Percentiles rank a stretch among this genome's conserved stretches.
These are phyloP conservation scores for Lonicera japonica DNA, from an alignment of 129 eudicot species.

Conservation along the genomic window DNA sequence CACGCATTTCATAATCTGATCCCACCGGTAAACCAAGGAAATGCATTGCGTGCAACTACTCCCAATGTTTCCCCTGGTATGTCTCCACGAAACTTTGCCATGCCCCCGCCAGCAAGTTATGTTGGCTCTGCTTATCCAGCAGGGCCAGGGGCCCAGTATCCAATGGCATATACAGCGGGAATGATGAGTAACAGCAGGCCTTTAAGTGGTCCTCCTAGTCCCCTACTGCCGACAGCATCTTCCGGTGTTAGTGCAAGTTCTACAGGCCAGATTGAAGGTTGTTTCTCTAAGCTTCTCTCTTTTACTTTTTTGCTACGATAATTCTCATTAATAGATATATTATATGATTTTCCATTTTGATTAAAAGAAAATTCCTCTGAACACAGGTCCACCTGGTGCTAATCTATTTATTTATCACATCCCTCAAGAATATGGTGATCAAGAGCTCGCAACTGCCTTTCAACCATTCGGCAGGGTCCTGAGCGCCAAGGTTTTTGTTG, in stretches of 20 bases:
- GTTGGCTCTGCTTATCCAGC: conserved; percentile 65
- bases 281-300: not conserved
- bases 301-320: no score
- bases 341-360: not conserved
- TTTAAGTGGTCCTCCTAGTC: conserved; percentile 68
- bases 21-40: conserved; percentile 48
- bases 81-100: conserved; percentile 61
- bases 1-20: conserved; percentile 47
- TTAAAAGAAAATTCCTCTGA: conserved; percentile 4
- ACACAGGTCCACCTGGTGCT: conserved; percentile 93
- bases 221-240: conserved; percentile 61
- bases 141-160: conserved; percentile 65
- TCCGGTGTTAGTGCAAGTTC: conserved; percentile 61
- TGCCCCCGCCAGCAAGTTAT: conserved; percentile 49
- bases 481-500: conserved; percentile 90
- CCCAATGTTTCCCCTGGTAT: conserved; percentile 51
- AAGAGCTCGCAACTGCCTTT: conserved; percentile 81
- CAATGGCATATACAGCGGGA: conserved; percentile 67
- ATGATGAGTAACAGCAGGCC: conserved; percentile 58
- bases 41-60: conserved; percentile 44
- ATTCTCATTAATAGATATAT: no score
- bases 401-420: conserved; percentile 90
- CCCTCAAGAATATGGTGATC: conserved; percentile 95
- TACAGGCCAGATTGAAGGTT: conserved; percentile 85
- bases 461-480: conserved; percentile 73